These are phyloP conservation scores for Penicillium sp. DNA, from an alignment of 2,329 filamentous ascomycete genomes.

Conservation along the genomic window DNA sequence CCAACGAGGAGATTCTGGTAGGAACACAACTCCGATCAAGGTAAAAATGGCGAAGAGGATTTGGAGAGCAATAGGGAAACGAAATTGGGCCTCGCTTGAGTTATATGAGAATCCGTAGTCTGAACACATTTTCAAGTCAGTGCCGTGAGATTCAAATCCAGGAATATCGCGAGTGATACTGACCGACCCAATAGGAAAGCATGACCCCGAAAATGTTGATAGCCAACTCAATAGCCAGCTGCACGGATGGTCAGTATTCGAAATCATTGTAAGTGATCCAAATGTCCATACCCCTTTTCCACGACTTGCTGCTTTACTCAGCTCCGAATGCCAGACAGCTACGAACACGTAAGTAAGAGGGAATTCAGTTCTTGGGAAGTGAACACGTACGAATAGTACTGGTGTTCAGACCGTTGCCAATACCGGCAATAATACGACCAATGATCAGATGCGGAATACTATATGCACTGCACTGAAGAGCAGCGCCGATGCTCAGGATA, in stretches of 20 bases:
- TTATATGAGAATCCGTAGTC: slow-evolving; percentile 32
- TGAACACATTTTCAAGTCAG: neutral
- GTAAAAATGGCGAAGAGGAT: slow-evolving; percentile 32
- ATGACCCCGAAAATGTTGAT: slow-evolving; percentile 34
- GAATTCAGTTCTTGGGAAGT: neutral
- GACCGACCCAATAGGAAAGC: slow-evolving; percentile 37
- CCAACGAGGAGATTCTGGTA: slow-evolving; percentile 49
- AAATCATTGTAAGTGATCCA: neutral
- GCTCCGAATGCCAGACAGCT: slow-evolving; percentile 33
- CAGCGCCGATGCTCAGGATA: slow-evolving; percentile 30
- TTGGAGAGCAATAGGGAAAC: slow-evolving; percentile 35
- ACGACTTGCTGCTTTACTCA: slow-evolving; percentile 28
- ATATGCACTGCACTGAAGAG: slow-evolving; percentile 26
- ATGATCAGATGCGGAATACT: slow-evolving; percentile 41
- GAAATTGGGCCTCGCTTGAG: slow-evolving; percentile 29
- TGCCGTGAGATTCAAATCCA: neutral
- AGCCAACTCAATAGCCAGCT: slow-evolving; percentile 29
- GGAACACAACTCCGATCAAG: slow-evolving; percentile 29
- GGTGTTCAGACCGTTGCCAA: slow-evolving; percentile 50
- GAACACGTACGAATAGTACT: slow-evolving; percentile 37
- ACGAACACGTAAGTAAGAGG: neutral
- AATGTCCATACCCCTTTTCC: slow-evolving; percentile 26
- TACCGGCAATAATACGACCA: slow-evolving; percentile 51
- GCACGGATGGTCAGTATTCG: slow-evolving; percentile 7
- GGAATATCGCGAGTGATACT: slow-evolving; percentile 5